Percentiles rank a stretch among this genome's conserved stretches.
These are phyloP conservation scores for Babesia ovata DNA, from an alignment of 169 alveolate species.

Conservation along the genomic window DNA sequence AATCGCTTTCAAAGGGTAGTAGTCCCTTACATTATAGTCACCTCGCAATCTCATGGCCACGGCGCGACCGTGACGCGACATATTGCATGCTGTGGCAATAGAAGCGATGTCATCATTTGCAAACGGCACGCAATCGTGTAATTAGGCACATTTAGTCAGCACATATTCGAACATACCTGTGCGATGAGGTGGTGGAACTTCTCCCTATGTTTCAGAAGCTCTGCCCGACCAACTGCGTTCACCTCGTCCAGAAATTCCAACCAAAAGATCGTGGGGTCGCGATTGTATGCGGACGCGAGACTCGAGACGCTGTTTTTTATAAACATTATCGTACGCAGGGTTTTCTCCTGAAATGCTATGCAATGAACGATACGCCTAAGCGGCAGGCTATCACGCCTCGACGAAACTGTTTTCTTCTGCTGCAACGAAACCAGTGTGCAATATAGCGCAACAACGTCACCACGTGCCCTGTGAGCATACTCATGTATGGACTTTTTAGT, in stretches of 20 bases:
- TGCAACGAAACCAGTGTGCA: constrained; percentile 27
- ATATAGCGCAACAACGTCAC: constrained; percentile 24
- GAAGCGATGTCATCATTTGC: too few species aligned
- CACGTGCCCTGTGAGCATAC: constrained; percentile 27
- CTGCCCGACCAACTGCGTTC: not conserved
- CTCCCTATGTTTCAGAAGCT: not conserved
- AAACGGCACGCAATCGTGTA: too few species aligned
- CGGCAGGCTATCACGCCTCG: constrained; percentile 25
- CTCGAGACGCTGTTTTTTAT: not conserved
- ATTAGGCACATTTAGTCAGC: not conserved
- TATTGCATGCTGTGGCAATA: too few species aligned
- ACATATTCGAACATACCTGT: constrained; percentile 2
- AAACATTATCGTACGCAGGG: not conserved
- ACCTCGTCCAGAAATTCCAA: constrained; percentile 21
- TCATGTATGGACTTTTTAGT: constrained; percentile 31
- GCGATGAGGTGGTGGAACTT: constrained; percentile 23
- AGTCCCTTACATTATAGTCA: too few species aligned
- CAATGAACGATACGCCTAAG: constrained; percentile 18
- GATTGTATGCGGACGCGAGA: constrained; percentile 2
- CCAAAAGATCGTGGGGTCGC: constrained; percentile 24
- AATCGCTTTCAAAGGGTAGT: too few species aligned
- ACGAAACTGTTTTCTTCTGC: constrained; percentile 25
- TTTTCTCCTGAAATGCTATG: constrained; percentile 20
- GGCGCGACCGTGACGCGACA: too few species aligned
- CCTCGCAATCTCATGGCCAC: too few species aligned